Conservation (phyloP, 2,329 filamentous ascomycete species). For the Aureobasidium sp. region DNA sequence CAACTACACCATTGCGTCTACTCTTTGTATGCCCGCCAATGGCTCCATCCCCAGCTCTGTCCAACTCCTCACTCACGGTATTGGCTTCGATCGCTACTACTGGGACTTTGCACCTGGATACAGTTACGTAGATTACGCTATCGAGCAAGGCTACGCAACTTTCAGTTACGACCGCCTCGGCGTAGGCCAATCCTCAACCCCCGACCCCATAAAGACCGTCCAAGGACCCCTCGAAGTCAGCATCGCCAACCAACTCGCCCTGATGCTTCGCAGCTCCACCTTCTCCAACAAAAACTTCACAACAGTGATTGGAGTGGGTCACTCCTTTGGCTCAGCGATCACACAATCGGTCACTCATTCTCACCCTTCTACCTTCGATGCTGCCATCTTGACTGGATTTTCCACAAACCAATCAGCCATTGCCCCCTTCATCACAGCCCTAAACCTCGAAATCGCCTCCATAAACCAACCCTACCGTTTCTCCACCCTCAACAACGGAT, state of each 20-base stretch:
- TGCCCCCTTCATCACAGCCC: constrained; percentile 28
- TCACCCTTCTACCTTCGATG: constrained; percentile 57
- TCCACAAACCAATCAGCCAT: constrained; percentile 30
- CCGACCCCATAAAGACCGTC: constrained; percentile 42
- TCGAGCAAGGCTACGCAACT: constrained; percentile 41
- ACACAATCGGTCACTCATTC: constrained; percentile 61
- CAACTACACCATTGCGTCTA: constrained; percentile 26
- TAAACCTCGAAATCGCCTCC: constrained; percentile 35
- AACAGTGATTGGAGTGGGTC: constrained; percentile 44
- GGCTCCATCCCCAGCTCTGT: constrained; percentile 30
- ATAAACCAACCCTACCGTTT: constrained; percentile 34
- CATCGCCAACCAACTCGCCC: constrained; percentile 39
- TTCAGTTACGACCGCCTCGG: constrained; percentile 50
- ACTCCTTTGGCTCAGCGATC: constrained; percentile 34
- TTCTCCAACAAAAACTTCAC: constrained; percentile 34
- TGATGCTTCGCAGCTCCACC: constrained; percentile 33
- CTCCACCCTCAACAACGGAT: constrained; percentile 30
- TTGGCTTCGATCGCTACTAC: constrained; percentile 41
- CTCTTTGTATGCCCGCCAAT: constrained; percentile 31
- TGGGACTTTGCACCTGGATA: constrained; percentile 43
- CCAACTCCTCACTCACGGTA: constrained; percentile 47
- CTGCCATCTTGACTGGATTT: constrained; percentile 43
- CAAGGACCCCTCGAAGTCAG: constrained; percentile 43
- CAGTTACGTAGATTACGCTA: constrained; percentile 46
- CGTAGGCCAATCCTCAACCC: constrained; percentile 40